Evolutionary conservation across 148 eudicot species (phyloP), one percentile per base, ranked within the genome.

Genomic region (Selenicereus undatus): DNA sequence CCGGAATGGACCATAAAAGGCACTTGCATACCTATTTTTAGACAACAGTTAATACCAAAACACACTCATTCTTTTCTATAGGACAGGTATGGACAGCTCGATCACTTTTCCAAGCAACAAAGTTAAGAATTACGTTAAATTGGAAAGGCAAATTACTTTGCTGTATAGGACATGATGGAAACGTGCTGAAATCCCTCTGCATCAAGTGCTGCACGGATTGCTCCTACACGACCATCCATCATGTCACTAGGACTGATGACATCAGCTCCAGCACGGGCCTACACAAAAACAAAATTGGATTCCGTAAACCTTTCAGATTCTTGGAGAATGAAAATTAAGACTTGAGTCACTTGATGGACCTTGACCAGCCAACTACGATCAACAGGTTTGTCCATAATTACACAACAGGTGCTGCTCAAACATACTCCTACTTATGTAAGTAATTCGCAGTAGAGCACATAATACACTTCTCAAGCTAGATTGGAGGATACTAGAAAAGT

Each of bases 161-260:
- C 99, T 1, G 99, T 96, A 75, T 96, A 96, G 43, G 99, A 96
- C 99, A 96, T 96, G 86, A 96, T 92, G 8, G 93, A 92, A 81
- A 96, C 99, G 83, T 96, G 89, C 42, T 89, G 85, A 84, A 89
- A 92, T 78, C 99, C 98, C 83, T 91, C 97, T 70, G 89, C 90
- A 87, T 96, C 99, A 86, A 96, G 98, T 79, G 98, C 95, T 77
- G 90, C 75, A 71, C 99, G 93, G 85, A 96, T 91, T 69, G 98
- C 97, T 77, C 98, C 99, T 9, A 96, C 87, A 82, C 99, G 99
- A 48, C 98, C 99, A 85, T 96, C 99, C 99, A 96, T 96, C 99
- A 96, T 96, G 84, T 96, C 99, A 89, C 99, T 96, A n/a, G 99
- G 99, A 76, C 99, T 96, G 73, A 96, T 90, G 81, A 96, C 94